phyloP scores from a whole-genome alignment of 2,329 filamentous ascomycete species.

The Shiraia bambusicola region DNA sequence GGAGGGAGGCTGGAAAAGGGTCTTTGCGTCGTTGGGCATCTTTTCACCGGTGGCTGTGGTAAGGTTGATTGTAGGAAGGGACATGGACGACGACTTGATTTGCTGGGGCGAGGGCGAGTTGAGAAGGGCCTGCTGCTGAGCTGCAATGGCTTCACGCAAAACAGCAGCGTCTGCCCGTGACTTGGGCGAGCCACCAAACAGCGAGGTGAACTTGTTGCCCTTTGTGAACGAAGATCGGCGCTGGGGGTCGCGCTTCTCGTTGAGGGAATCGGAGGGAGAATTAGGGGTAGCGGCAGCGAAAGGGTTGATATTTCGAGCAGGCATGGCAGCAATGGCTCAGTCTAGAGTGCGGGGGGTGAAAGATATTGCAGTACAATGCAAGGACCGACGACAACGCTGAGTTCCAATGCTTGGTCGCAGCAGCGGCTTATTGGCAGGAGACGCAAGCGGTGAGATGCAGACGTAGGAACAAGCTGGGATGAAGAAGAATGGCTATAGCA shows the following conservation, averaged over 20 bases:
- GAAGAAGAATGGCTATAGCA: constrained; percentile 12
- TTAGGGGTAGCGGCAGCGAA: constrained; percentile 57
- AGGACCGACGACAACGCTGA: background rate
- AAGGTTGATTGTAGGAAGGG: constrained; percentile 86
- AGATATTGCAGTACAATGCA: background rate
- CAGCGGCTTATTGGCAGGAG: constrained; percentile 4
- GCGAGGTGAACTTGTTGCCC: constrained; percentile 70
- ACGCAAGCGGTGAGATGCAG: constrained; percentile 19
- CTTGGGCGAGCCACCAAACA: constrained; percentile 81
- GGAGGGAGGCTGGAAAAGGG: constrained; percentile 83
- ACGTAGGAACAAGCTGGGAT: constrained; percentile 4
- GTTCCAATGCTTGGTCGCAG: background rate
- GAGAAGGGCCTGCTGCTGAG: constrained; percentile 60
- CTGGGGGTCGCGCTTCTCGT: constrained; percentile 56
- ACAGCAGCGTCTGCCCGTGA: constrained; percentile 63
- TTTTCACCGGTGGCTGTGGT: constrained; percentile 81
- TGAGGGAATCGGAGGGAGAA: constrained; percentile 52
- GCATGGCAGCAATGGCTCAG: constrained; percentile 52
- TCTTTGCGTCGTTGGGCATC: constrained; percentile 72
- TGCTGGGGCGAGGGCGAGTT: constrained; percentile 64
- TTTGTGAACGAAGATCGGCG: constrained; percentile 58
- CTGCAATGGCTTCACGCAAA: constrained; percentile 66
- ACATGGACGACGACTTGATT: constrained; percentile 71
- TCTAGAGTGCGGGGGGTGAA: background rate
- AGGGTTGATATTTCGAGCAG: constrained; percentile 62